phyloP scores from a whole-genome alignment of 345 rosid species.

The Melaleuca quinquenervia region DNA sequence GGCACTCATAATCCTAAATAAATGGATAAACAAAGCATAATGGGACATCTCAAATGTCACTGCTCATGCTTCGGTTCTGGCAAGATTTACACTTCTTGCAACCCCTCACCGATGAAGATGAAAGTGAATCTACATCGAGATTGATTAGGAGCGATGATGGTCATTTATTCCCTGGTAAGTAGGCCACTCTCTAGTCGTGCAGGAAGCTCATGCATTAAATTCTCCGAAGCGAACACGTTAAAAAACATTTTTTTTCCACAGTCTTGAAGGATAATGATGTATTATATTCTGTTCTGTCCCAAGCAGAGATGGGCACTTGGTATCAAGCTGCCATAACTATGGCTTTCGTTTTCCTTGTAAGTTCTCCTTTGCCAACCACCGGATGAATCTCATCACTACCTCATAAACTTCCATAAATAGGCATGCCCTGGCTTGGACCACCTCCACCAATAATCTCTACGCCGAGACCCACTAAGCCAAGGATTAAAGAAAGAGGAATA shows the following conservation, averaged over 20 bases:
- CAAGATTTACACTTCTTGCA: neutral
- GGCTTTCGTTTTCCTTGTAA: neutral
- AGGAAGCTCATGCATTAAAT: neutral
- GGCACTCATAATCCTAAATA: neutral
- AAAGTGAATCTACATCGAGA: neutral
- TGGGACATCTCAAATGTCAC: neutral
- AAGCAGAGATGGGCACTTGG: neutral
- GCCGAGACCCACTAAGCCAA: neutral
- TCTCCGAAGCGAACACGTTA: neutral
- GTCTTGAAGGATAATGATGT: neutral
- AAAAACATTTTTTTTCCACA: neutral
- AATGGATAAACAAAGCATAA: neutral
- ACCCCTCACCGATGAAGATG: neutral
- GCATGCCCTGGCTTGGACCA: neutral
- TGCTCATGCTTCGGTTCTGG: neutral
- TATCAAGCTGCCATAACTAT: neutral
- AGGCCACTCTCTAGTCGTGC: neutral
- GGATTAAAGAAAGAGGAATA: neutral
- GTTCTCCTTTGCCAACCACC: neutral
- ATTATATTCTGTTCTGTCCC: neutral
- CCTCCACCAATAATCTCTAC: neutral
- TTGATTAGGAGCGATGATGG: neutral
- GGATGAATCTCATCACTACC: neutral
- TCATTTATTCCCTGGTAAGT: neutral
- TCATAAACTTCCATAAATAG: neutral